A percentile compares a stretch with the other conserved stretches of the same genome.
Evolutionary conservation across 768 basidiomycete species (phyloP).

Genomic region (Calocera cornea): DNA sequence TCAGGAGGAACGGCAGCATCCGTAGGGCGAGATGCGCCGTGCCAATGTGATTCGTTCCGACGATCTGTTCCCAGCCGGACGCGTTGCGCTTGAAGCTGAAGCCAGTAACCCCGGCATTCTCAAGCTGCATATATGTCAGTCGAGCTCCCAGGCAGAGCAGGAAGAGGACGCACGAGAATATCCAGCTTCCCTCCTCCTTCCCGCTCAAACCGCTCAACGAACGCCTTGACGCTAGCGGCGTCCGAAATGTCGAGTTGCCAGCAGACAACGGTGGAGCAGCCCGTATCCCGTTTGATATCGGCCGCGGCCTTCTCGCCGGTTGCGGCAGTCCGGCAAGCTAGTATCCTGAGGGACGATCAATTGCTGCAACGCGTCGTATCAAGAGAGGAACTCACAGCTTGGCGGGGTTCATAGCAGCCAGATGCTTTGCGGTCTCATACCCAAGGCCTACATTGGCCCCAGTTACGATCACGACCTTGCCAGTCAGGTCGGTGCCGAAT

Average conservation of each 20-base stretch:
- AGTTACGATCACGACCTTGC: slow-evolving; percentile 37
- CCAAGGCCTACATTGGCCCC: slow-evolving; percentile 38
- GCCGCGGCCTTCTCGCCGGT: neutral
- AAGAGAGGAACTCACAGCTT: neutral
- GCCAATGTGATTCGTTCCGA: slow-evolving; percentile 37
- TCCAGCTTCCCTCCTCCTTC: slow-evolving; percentile 26
- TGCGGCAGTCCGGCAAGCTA: neutral
- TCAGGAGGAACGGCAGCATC: slow-evolving; percentile 32
- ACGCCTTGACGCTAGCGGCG: slow-evolving; percentile 32
- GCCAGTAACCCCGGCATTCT: slow-evolving; percentile 29
- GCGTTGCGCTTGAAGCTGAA: slow-evolving; percentile 19
- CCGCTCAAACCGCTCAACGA: slow-evolving; percentile 25
- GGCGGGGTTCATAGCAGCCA: neutral
- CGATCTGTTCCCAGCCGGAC: slow-evolving; percentile 39
- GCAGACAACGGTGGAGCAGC: slow-evolving; percentile 26
- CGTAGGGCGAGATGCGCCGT: slow-evolving; percentile 30
- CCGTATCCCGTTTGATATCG: slow-evolving; percentile 16
- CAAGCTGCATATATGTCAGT: slow-evolving; percentile 14
- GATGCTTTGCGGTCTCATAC: neutral
- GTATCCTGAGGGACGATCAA: neutral
- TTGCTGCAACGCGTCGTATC: neutral
- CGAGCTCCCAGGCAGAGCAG: neutral
- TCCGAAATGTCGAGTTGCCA: slow-evolving; percentile 33
- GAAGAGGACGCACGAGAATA: slow-evolving; percentile 22
- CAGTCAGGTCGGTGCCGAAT: slow-evolving; percentile 20